Percentiles rank a stretch among this genome's conserved stretches.
Conservation (phyloP, 73 alveolate genomes). For the Loxodes magnus region DNA sequence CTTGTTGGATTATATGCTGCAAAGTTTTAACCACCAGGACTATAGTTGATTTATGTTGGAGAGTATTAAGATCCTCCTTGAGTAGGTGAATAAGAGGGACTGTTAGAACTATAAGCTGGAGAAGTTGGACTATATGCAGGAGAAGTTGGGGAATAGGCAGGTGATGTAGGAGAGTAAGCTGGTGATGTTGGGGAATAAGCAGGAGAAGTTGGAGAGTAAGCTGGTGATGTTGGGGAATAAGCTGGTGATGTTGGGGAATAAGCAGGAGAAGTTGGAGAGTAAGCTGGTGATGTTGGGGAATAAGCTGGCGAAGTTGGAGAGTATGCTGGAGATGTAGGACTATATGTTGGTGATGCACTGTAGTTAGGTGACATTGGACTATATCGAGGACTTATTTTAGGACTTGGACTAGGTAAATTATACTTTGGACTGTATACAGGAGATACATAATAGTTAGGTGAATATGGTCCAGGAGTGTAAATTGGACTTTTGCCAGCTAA, state of each 20-base stretch:
- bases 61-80: background rate
- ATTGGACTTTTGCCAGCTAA: constrained; percentile 11
- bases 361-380: constrained; percentile 1
- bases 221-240: constrained; percentile 33
- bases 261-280: constrained; percentile 11
- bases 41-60: background rate
- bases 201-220: constrained; percentile 44
- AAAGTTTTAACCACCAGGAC: background rate
- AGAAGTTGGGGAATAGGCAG: constrained; percentile 40
- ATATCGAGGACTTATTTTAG: constrained; percentile 4
- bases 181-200: constrained; percentile 43
- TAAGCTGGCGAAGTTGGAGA: constrained; percentile 10
- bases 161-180: constrained; percentile 39
- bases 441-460: constrained; percentile 5
- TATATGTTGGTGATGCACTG: background rate
- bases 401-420: constrained; percentile 1
- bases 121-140: constrained; percentile 17
- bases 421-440: constrained; percentile 7
- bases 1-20: constrained; percentile 6
- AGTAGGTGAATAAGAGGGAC: background rate
- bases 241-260: constrained; percentile 47
- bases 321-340: constrained; percentile 1
- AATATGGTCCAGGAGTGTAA: background rate
- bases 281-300: background rate
- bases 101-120: background rate